Evolutionary conservation across 768 basidiomycete species (phyloP), one percentile per base, ranked within the genome.

Genomic region (Russula vinacea): DNA sequence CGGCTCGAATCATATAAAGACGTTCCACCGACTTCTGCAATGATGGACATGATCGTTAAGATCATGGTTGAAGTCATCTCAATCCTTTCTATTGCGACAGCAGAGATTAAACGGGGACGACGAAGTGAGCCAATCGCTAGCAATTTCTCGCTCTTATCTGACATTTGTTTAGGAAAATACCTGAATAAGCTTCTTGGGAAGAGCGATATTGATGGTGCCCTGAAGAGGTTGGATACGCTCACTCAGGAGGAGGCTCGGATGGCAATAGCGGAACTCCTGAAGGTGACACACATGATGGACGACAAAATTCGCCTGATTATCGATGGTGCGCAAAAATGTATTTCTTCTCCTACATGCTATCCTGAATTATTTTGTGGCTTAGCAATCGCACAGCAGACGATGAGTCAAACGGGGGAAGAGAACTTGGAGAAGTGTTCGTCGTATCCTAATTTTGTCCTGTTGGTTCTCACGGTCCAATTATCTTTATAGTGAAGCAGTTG

Each of bases 211-310:
- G 54, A 62, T 19, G 61, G 47, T 11, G 53, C 61, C 0, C 6
- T 56, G 0, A 49, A 32, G n/a, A 35, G 26, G 35, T 22, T 58
- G 33, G 57, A 58, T 24, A 49, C 14, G 5, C 45, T 58, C 2
- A 59, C 49, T 37, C 58, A 59, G 17, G 58, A 59, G 8, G 47
- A 59, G 16, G 58, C 58, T 26, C 47, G 24, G 37, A 39, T 59
- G 47, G 58, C 47, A 1, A 50, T n/a, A 6, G 35, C 37, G 24
- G 47, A 59, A 17, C 29, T 17, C 32, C 10, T 39, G 56, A 51
- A 44, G 14, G 22, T 22, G 2, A 32, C 50, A 5, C 11, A 32
- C 16, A 47, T 17, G 2, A 16, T 44, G 33, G 32, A 64, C 7
- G 44, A 54, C 32, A 61, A 37, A 26, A 14, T 44, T 2, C 8